phyloP scores from a whole-genome alignment of 441 rosid genomes.

The Pelargonium cotyledonis region DNA sequence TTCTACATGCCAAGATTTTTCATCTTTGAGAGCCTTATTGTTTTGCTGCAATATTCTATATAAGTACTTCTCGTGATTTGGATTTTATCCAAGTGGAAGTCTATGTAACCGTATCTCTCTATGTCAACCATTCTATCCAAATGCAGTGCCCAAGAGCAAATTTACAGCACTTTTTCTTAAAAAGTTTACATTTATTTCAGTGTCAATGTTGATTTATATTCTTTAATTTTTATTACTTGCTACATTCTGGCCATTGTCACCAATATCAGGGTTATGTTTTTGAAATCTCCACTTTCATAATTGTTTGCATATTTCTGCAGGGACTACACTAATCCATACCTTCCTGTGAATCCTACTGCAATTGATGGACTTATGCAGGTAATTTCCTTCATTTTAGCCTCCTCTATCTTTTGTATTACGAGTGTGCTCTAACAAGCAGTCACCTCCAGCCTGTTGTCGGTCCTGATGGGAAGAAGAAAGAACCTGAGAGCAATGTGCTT shows the following conservation, averaged over 20 bases:
- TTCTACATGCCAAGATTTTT: not conserved
- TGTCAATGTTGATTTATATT: constrained; percentile 7
- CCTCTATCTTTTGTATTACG: not conserved
- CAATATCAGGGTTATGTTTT: constrained; percentile 6
- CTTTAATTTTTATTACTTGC: not conserved
- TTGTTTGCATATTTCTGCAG: constrained; percentile 34
- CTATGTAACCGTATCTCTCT: not conserved
- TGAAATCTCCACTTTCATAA: constrained; percentile 3
- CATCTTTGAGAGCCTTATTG: constrained; percentile 2
- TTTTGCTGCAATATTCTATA: not conserved
- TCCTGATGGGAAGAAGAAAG: constrained; percentile 88
- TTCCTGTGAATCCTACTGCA: constrained; percentile 95
- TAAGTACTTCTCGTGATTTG: constrained; percentile 1
- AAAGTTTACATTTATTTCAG: not conserved
- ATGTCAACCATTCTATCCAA: not conserved
- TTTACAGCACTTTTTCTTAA: not conserved
- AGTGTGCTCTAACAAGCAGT: constrained; percentile 21
- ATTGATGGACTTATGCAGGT: constrained; percentile 88
- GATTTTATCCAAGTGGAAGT: not conserved
- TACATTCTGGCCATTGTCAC: not conserved
- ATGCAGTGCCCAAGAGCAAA: not conserved
- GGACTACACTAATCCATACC: constrained; percentile 95
- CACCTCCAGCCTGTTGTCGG: constrained; percentile 62
- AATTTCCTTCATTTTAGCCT: constrained; percentile 9
- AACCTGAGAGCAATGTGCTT: constrained; percentile 87